Conservation (phyloP, 164 flowering plant species). For the Echeveria elegans region DNA sequence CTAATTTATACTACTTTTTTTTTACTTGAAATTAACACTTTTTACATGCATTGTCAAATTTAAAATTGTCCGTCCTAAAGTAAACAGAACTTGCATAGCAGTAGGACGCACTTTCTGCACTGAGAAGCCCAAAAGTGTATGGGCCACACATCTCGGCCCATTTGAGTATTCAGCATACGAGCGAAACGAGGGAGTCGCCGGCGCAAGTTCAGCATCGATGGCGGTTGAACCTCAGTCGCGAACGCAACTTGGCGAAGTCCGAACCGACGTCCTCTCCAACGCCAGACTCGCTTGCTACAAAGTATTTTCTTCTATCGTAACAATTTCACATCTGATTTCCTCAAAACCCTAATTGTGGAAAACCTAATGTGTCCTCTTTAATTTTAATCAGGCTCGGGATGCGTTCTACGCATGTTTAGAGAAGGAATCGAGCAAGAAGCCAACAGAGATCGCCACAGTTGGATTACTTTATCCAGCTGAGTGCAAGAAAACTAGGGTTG, state of each 20-base stretch:
- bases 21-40: no score
- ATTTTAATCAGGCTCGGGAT: conserved; percentile 70
- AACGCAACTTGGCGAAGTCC: background rate
- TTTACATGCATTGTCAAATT: no score
- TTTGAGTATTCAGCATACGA: no score
- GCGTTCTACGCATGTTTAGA: conserved; percentile 72
- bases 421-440: conserved; percentile 61
- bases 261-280: conserved; percentile 47
- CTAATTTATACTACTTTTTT: no score
- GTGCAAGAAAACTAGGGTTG: conserved; percentile 52
- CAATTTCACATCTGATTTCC: background rate
- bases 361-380: background rate
- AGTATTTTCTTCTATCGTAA: conserved; percentile 21
- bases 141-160: no score
- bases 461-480: conserved; percentile 67
- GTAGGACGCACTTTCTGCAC: no score
- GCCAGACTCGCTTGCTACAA: conserved; percentile 79
- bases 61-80: no score
- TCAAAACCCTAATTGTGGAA: background rate
- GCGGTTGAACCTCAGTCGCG: conserved; percentile 1
- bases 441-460: conserved; percentile 65
- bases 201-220: background rate
- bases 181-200: background rate
- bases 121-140: no score
- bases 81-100: no score